Evolutionary conservation across 768 basidiomycete genomes (phyloP).

Genomic region (Clathrus columnatus): DNA sequence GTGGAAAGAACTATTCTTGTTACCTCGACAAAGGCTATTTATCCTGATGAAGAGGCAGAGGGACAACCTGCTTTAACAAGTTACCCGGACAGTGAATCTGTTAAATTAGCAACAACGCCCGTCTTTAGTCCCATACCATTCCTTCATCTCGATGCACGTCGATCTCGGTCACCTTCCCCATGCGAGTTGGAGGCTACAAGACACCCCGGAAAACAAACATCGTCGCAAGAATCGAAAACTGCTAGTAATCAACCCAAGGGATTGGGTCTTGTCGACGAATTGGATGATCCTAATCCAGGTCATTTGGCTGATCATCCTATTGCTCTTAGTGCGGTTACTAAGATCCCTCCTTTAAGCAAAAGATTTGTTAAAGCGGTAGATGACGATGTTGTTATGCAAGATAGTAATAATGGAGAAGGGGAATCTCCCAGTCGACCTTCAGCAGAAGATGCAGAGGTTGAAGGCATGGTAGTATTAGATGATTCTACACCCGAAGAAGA

Average conservation of each 20-base stretch:
- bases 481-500: slow-evolving; percentile 4
- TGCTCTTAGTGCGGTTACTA: slow-evolving; percentile 36
- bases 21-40: slow-evolving; percentile 69
- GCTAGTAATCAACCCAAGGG: slow-evolving; percentile 17
- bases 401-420: not conserved
- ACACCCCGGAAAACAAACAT: slow-evolving; percentile 19
- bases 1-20: slow-evolving; percentile 76
- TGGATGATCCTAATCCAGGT: slow-evolving; percentile 77
- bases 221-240: not conserved
- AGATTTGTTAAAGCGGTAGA: slow-evolving; percentile 15
- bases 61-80: slow-evolving; percentile 31
- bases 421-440: slow-evolving; percentile 3
- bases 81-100: slow-evolving; percentile 36
- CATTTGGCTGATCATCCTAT: slow-evolving; percentile 78
- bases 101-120: slow-evolving; percentile 54
- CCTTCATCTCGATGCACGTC: slow-evolving; percentile 73
- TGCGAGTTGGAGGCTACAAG: slow-evolving; percentile 38
- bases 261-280: slow-evolving; percentile 69
- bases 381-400: not conserved
- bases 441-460: slow-evolving; percentile 15
- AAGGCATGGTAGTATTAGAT: slow-evolving; percentile 18
- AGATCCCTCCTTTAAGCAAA: slow-evolving; percentile 9
- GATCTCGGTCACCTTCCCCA: slow-evolving; percentile 72
- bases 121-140: slow-evolving; percentile 85
- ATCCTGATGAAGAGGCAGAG: slow-evolving; percentile 37